A percentile compares a stretch with the other conserved stretches of the same genome.
These are phyloP conservation scores for Solanum pinnatisectum DNA, from an alignment of 257 asterid genomes.

Conservation along the genomic window DNA sequence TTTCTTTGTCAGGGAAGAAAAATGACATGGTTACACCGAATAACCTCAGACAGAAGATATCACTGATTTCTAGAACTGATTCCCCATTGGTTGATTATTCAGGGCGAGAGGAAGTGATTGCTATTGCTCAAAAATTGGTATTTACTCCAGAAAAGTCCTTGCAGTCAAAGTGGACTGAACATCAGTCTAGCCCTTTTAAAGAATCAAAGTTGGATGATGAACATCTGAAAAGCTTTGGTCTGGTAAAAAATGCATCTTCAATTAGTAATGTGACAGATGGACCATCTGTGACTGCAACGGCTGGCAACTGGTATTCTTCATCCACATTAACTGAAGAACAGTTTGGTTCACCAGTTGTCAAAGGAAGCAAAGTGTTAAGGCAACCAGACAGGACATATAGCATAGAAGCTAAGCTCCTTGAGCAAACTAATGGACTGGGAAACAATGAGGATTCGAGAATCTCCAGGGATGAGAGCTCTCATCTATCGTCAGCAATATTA, in stretches of 20 bases:
- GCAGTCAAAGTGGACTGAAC: slow-evolving; percentile 27
- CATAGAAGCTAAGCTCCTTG: slow-evolving; percentile 14
- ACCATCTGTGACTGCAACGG: slow-evolving; percentile 15
- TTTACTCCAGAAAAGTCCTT: slow-evolving; percentile 28
- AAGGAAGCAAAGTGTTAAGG: slow-evolving; percentile 9
- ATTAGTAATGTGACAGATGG: slow-evolving; percentile 15
- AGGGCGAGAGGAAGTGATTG: slow-evolving; percentile 22
- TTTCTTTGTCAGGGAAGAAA: slow-evolving; percentile 30
- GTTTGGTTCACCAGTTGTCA: slow-evolving; percentile 20
- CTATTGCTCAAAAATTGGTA: slow-evolving; percentile 16
- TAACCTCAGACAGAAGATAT: slow-evolving; percentile 20
- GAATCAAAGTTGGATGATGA: slow-evolving; percentile 23
- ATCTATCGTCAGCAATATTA: slow-evolving; percentile 14
- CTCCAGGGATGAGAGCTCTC: slow-evolving; percentile 23
- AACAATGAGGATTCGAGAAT: slow-evolving; percentile 17
- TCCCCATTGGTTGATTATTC: slow-evolving; percentile 28
- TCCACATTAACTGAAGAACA: slow-evolving; percentile 15
- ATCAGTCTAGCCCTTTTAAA: slow-evolving; percentile 15
- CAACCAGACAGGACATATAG: slow-evolving; percentile 14
- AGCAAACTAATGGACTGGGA: slow-evolving; percentile 15
- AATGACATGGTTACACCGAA: slow-evolving; percentile 20
- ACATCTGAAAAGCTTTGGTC: slow-evolving; percentile 12
- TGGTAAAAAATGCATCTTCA: slow-evolving; percentile 18
- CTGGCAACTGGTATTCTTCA: slow-evolving; percentile 6
- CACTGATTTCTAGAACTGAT: slow-evolving; percentile 31